Base-by-base conservation (phyloP, 495 filamentous ascomycete genomes). In the Talaromyces proteolyticus region DNA sequence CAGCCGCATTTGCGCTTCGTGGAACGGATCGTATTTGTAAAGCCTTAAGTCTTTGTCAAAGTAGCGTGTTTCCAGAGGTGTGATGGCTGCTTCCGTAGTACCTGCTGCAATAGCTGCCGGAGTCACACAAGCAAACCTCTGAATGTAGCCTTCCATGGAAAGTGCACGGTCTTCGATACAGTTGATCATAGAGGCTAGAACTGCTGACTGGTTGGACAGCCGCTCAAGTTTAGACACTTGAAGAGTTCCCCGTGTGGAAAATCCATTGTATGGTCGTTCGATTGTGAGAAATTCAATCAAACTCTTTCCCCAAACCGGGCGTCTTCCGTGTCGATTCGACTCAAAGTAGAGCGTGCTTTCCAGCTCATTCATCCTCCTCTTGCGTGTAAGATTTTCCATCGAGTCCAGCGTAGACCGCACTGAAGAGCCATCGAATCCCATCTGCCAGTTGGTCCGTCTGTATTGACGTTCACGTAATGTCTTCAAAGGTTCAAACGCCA, bases 61-160 rank as follows among this genome's bases (percentile, higher is more conserved):
- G 25, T 70, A 64, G 47, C 89, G 75, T 2, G 74, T 73, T 42
- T 85, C 71, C 12, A 89, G 70, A 0, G 85, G 86, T 1, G 81
- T 84, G 14, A 91, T 73, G 4, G 85, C 68, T 25, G 89, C 70
- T 42, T 81, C 75, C 8, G 79, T 80, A 58, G 92, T 75, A 44
- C 94, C 90, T 11, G 83, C 74, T 1, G 91, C 89, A 14, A 93
- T 80, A 25, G 89, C 91, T 11, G 89, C 83, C 0, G 92, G 92
- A 0, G 92, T 97, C 45, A 95, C 82, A 53, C 91, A 97, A 23
- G 83, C 87, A 56, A 96, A 97, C 60, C 91, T 86, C 52, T 85
- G 81, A 42, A 96, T 82, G n/a, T 79, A 82, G 2, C 80, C 77
- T 54, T 89, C 80, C 70, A 95, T 77, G 2, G 73, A 70, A 21